These are phyloP conservation scores for Peniophora sp. DNA, from an alignment of 1,284 basidiomycete genomes.

Conservation along the genomic window DNA sequence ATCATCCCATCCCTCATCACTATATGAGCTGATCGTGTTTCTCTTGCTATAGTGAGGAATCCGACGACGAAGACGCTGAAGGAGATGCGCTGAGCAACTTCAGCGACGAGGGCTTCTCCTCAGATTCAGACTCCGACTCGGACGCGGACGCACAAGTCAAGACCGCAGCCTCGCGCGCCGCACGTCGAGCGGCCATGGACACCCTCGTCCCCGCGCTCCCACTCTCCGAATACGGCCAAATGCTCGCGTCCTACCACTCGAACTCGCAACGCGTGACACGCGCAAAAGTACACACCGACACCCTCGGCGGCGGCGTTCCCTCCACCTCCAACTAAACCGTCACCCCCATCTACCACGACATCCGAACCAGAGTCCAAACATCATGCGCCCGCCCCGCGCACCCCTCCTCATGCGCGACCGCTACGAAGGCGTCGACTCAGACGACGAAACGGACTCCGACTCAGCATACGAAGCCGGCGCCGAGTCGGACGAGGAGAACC, in stretches of 20 bases:
- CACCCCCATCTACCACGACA: not conserved
- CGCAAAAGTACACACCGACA: slow-evolving; percentile 39
- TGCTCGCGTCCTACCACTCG: slow-evolving; percentile 62
- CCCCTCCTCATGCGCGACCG: slow-evolving; percentile 72
- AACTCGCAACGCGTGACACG: slow-evolving; percentile 62
- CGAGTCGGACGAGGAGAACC: slow-evolving; percentile 66
- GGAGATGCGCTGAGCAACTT: slow-evolving; percentile 25
- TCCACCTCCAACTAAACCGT: not conserved
- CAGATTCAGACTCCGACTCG: too few relatives aligned
- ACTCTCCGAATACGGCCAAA: slow-evolving; percentile 69
- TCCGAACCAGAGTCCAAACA: too few relatives aligned
- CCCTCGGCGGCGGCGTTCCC: slow-evolving; percentile 26
- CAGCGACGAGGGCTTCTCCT: slow-evolving; percentile 36
- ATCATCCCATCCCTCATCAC: slow-evolving; percentile 6
- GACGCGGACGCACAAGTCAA: slow-evolving; percentile 28
- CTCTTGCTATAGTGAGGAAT: slow-evolving; percentile 40
- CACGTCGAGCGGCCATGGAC: slow-evolving; percentile 57
- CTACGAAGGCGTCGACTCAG: slow-evolving; percentile 81
- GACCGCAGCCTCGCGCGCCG: slow-evolving; percentile 14
- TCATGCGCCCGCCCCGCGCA: slow-evolving; percentile 47
- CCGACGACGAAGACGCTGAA: slow-evolving; percentile 30
- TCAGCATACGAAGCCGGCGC: slow-evolving; percentile 35
- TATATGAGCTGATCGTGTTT: not conserved
- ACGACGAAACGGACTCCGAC: slow-evolving; percentile 66
- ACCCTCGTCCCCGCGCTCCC: slow-evolving; percentile 65